Evolutionary conservation across 2,329 filamentous ascomycete genomes (phyloP).

Genomic region (Neofusicoccum cordaticola): DNA sequence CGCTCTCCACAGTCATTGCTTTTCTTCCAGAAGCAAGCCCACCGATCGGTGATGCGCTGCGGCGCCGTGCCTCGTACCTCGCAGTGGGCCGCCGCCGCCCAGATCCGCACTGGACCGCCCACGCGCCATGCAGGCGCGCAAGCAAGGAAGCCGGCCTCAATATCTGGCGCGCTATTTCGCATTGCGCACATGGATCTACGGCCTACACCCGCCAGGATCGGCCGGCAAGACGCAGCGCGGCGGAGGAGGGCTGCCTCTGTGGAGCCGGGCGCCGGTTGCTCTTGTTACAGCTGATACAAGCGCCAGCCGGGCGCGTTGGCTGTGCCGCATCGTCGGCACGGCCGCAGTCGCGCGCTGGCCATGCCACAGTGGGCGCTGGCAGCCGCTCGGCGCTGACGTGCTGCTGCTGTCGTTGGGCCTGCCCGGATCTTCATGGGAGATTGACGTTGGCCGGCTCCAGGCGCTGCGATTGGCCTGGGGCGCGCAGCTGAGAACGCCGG

Average conservation of each 20-base stretch:
- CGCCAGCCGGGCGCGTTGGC: background rate
- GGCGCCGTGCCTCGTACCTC: constrained; percentile 2
- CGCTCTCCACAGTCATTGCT: background rate
- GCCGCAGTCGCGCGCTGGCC: background rate
- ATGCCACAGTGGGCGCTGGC: background rate
- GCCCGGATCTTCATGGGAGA: constrained; percentile 12
- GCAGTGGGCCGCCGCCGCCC: constrained; percentile 3
- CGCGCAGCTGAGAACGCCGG: background rate
- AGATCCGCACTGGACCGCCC: background rate
- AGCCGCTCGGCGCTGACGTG: constrained; percentile 1
- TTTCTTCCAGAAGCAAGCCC: constrained; percentile 10
- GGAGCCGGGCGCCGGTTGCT: background rate
- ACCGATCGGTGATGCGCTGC: constrained; percentile 7
- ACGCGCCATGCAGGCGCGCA: constrained; percentile 9
- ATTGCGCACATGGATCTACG: background rate
- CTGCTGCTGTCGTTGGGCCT: background rate
- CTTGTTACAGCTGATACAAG: background rate
- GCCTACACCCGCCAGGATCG: background rate
- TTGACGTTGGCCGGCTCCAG: background rate
- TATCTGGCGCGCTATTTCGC: constrained; percentile 11
- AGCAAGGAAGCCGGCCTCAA: background rate
- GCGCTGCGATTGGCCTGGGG: background rate
- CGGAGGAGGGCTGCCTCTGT: background rate
- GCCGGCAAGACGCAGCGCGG: background rate
- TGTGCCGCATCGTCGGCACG: constrained; percentile 6